phyloP scores from a whole-genome alignment of 2,329 filamentous ascomycete species.

The Ascomycota sp. region DNA sequence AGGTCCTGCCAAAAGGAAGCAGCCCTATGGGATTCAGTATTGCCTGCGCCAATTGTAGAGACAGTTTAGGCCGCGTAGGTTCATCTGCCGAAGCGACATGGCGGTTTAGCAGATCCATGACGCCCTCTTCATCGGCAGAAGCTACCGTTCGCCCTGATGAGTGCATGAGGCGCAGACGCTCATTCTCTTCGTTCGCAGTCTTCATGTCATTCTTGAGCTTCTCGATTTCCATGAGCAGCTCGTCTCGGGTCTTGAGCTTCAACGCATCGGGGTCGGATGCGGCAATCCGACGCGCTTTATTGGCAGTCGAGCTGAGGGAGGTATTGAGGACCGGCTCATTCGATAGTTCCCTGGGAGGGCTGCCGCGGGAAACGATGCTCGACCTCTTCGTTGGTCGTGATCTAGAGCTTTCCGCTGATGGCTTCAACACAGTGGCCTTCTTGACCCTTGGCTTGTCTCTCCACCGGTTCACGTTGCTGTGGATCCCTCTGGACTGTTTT shows the following conservation, averaged over 20 bases:
- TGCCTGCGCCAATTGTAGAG: slow-evolving; percentile 23
- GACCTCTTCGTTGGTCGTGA: slow-evolving; percentile 1
- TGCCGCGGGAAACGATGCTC: not conserved
- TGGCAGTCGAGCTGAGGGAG: slow-evolving; percentile 5
- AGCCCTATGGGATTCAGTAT: slow-evolving; percentile 30
- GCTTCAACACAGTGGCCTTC: slow-evolving; percentile 30
- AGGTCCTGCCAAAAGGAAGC: slow-evolving; percentile 26
- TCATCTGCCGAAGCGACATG: slow-evolving; percentile 18
- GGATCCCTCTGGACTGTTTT: slow-evolving; percentile 37
- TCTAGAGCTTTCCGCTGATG: slow-evolving; percentile 13
- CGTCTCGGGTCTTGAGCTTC: slow-evolving; percentile 31
- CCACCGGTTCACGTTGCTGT: slow-evolving; percentile 33
- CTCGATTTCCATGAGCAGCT: slow-evolving; percentile 32
- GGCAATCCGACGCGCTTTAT: slow-evolving; percentile 20
- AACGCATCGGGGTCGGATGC: slow-evolving; percentile 20
- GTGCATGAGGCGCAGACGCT: slow-evolving; percentile 24
- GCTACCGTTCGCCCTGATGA: slow-evolving; percentile 17
- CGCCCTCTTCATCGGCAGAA: slow-evolving; percentile 13
- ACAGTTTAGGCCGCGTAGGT: slow-evolving; percentile 8
- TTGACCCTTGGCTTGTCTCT: slow-evolving; percentile 13
- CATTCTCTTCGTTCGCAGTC: slow-evolving; percentile 35
- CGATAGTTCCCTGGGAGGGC: not conserved
- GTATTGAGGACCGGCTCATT: not conserved
- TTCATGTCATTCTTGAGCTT: slow-evolving; percentile 37
- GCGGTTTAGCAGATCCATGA: slow-evolving; percentile 19